These are phyloP conservation scores for Cyberlindnera xylosilytica DNA, from an alignment of 805 yeast genomes.

Conservation along the genomic window DNA sequence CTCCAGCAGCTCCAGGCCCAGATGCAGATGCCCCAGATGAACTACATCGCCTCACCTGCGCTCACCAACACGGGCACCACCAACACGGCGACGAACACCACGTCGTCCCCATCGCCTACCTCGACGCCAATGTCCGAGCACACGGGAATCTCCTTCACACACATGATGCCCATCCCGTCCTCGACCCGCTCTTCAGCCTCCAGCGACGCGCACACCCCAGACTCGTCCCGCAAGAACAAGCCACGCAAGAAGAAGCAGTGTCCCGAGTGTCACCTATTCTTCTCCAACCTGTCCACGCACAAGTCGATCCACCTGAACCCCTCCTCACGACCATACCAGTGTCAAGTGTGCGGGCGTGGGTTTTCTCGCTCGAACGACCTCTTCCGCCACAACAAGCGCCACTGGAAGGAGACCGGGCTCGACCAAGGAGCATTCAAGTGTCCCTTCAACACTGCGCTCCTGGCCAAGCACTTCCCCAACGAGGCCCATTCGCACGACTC, in stretches of 20 bases:
- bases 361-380: slow-evolving; percentile 87
- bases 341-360: slow-evolving; percentile 77
- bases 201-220: background rate
- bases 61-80: background rate
- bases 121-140: slow-evolving; percentile 8
- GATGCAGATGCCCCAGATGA: slow-evolving; percentile 15
- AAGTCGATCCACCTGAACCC: slow-evolving; percentile 73
- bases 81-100: slow-evolving; percentile 6
- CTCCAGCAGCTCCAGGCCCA: slow-evolving; percentile 9
- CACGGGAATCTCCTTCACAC: slow-evolving; percentile 2
- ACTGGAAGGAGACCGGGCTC: slow-evolving; percentile 70
- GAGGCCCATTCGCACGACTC: background rate
- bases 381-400: slow-evolving; percentile 81
- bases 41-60: slow-evolving; percentile 8
- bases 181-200: background rate
- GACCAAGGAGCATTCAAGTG: slow-evolving; percentile 73
- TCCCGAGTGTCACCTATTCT: slow-evolving; percentile 63
- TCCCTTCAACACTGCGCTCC: slow-evolving; percentile 52
- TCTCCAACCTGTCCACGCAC: slow-evolving; percentile 81
- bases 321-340: slow-evolving; percentile 70
- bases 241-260: slow-evolving; percentile 70
- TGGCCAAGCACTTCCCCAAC: slow-evolving; percentile 2
- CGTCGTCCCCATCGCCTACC: slow-evolving; percentile 9
- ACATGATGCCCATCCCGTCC: slow-evolving; percentile 3
- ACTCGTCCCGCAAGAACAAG: slow-evolving; percentile 22